Evolutionary conservation across 1,284 basidiomycete species (phyloP).

Genomic region (Ganoderma multipileum): DNA sequence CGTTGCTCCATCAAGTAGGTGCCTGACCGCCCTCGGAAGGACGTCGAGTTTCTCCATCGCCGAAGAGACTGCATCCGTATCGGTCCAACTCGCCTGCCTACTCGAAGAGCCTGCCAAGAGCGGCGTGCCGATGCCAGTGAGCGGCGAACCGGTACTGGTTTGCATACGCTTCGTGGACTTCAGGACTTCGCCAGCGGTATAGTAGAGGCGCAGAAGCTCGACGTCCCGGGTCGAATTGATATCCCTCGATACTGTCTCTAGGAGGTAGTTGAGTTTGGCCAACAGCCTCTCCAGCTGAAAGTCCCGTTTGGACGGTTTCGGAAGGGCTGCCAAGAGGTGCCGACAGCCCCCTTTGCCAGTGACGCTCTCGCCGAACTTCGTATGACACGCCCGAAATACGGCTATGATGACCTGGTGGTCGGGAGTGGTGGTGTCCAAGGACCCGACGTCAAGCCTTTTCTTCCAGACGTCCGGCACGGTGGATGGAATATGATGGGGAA

Average conservation of each 20-base stretch:
- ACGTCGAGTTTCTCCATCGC: background rate
- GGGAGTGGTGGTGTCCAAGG: background rate
- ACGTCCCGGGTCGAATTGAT: background rate
- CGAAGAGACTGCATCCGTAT: background rate
- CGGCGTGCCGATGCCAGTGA: background rate
- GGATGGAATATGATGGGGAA: no score
- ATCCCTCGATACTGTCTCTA: background rate
- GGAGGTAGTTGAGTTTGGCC: background rate
- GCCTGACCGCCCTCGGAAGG: background rate
- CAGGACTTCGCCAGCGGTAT: background rate
- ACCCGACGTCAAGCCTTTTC: background rate
- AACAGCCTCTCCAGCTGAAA: background rate
- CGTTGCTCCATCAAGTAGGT: background rate
- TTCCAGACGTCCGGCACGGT: no score
- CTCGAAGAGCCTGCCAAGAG: background rate
- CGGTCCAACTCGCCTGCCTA: background rate
- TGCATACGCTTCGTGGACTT: background rate
- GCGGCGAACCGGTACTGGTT: background rate
- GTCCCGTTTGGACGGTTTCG: background rate
- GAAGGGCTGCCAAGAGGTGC: background rate
- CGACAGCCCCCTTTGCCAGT: no score
- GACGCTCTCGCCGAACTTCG: no score
- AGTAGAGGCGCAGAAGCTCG: background rate
- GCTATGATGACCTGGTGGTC: background rate
- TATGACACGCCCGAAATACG: background rate